Conservation (phyloP, 2,329 filamentous ascomycete genomes). For the Bertia moriformis region DNA sequence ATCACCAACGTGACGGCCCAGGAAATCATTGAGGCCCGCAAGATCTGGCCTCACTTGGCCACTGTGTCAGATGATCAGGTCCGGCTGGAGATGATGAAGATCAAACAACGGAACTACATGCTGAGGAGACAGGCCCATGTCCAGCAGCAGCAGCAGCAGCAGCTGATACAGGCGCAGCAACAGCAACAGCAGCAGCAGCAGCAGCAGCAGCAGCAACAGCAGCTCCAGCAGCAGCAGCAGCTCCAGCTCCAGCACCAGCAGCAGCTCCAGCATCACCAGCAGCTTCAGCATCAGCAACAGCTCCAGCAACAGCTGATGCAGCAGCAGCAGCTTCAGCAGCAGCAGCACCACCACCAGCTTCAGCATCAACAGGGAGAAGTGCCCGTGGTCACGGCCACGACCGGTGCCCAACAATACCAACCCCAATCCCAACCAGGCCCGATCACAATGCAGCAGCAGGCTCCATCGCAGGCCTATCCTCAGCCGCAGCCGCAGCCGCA, state of each 20-base stretch:
- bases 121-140: too few relatives aligned
- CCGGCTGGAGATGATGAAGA: too few relatives aligned
- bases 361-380: slow-evolving; percentile 10
- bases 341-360: slow-evolving; percentile 15
- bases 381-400: too few relatives aligned
- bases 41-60: too few relatives aligned
- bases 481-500: too few relatives aligned
- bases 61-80: too few relatives aligned
- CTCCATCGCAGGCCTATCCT: too few relatives aligned
- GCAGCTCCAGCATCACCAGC: slow-evolving; percentile 1
- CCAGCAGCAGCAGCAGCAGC: slow-evolving; percentile 6
- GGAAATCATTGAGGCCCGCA: too few relatives aligned
- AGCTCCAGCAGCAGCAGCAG: slow-evolving; percentile 6
- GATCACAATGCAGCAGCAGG: too few relatives aligned
- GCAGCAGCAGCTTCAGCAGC: slow-evolving; percentile 5
- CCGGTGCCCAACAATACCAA: too few relatives aligned
- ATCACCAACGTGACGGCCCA: too few relatives aligned
- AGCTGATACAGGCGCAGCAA: slow-evolving; percentile 13
- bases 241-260: slow-evolving; percentile 3
- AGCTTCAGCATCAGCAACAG: slow-evolving; percentile 5
- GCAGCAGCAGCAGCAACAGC: slow-evolving; percentile 8
- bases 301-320: slow-evolving; percentile 1
- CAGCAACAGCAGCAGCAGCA: slow-evolving; percentile 10
- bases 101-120: too few relatives aligned
- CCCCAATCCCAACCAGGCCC: slow-evolving; percentile 8